Conservation (phyloP, 1,284 basidiomycete genomes). For the Ceratobasidium sp. region DNA sequence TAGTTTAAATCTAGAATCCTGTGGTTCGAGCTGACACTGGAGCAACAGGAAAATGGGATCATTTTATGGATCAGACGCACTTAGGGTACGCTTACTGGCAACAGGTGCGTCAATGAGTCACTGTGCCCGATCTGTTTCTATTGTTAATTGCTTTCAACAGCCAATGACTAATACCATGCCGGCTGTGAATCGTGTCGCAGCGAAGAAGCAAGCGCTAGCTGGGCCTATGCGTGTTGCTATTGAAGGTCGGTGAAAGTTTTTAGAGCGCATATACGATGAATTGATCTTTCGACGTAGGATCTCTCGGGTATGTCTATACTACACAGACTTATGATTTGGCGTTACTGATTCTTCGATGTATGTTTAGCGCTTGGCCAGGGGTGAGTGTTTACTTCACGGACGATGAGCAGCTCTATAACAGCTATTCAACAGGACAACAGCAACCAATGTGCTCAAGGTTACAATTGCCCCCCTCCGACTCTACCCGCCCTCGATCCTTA, state of each 20-base stretch:
- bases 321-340: not conserved
- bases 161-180: slow-evolving; percentile 62
- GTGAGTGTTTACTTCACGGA: slow-evolving; percentile 22
- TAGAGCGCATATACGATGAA: not conserved
- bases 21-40: not conserved
- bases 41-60: slow-evolving; percentile 22
- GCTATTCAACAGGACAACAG: slow-evolving; percentile 26
- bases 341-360: not conserved
- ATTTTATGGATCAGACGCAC: slow-evolving; percentile 55
- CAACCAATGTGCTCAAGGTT: slow-evolving; percentile 66
- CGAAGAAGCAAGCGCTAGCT: slow-evolving; percentile 68
- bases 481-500: slow-evolving; percentile 67
- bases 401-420: too few relatives aligned
- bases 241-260: slow-evolving; percentile 63
- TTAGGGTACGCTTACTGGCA: slow-evolving; percentile 78
- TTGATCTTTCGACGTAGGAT: not conserved
- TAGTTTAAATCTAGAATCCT: not conserved
- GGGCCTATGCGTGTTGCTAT: slow-evolving; percentile 72
- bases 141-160: not conserved
- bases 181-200: slow-evolving; percentile 66
- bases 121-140: slow-evolving; percentile 19
- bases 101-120: slow-evolving; percentile 54
- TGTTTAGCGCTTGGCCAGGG: slow-evolving; percentile 54
- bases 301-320: slow-evolving; percentile 12
- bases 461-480: slow-evolving; percentile 67